Percentiles rank a stretch among this genome's conserved stretches.
phyloP scores from a whole-genome alignment of 108 stramenopile genomes.

The Cyclostephanos tholiformis region DNA sequence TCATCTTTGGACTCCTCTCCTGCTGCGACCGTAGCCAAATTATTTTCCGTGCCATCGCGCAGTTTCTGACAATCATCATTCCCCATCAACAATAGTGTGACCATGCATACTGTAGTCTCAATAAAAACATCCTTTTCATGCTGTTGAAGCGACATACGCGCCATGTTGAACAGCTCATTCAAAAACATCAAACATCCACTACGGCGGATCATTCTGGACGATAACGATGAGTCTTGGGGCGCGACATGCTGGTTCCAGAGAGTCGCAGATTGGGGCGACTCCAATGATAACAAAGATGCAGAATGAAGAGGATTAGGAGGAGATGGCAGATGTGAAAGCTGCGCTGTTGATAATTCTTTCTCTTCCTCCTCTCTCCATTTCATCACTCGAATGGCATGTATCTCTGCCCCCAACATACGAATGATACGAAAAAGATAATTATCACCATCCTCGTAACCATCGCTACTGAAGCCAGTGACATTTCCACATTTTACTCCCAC shows the following conservation, averaged over 20 bases:
- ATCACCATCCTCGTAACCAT: conserved; percentile 38
- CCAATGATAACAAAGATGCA: neutral
- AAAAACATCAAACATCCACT: conserved; percentile 79
- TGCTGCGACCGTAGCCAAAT: neutral
- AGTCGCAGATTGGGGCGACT: conserved; percentile 19
- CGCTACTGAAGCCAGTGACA: conserved; percentile 10
- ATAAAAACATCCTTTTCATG: conserved; percentile 87
- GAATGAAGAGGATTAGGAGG: neutral
- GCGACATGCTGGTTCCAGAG: conserved; percentile 83
- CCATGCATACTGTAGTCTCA: conserved; percentile 60
- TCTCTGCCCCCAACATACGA: conserved; percentile 65
- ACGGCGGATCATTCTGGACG: conserved; percentile 65
- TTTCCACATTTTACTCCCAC: neutral
- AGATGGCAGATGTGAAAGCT: neutral
- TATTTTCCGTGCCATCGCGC: neutral
- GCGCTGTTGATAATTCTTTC: neutral
- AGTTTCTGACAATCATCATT: neutral
- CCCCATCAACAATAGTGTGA: conserved; percentile 43
- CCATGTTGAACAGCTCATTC: conserved; percentile 87
- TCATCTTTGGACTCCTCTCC: neutral
- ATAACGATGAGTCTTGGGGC: conserved; percentile 79
- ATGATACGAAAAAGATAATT: conserved; percentile 74
- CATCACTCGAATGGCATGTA: conserved; percentile 54
- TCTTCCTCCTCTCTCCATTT: conserved; percentile 60
- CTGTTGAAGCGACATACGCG: conserved; percentile 77